phyloP scores from a whole-genome alignment of 2,329 filamentous ascomycete species.

The Pseudophaeomoniella oleicola region DNA sequence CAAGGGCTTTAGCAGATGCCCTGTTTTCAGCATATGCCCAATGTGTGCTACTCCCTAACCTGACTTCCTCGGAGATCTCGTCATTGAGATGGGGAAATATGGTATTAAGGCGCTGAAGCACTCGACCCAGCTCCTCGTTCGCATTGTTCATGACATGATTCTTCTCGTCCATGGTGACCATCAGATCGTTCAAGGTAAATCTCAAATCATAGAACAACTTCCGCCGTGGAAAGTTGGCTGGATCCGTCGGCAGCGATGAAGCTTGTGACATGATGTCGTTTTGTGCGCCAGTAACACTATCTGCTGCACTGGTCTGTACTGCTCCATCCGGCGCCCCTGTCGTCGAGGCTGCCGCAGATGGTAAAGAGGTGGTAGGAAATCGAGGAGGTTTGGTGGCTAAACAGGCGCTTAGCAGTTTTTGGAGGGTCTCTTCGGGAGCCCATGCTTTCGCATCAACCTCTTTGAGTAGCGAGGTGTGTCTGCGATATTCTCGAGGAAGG shows the following conservation, averaged over 20 bases:
- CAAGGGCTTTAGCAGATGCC: constrained; percentile 41
- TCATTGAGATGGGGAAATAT: constrained; percentile 74
- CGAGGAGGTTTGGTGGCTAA: constrained; percentile 7
- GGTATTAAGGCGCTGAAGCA: constrained; percentile 70
- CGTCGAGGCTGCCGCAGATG: constrained; percentile 5
- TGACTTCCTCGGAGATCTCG: constrained; percentile 89
- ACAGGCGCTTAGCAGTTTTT: constrained; percentile 50
- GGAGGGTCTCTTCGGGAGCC: constrained; percentile 68
- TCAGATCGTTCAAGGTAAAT: constrained; percentile 65
- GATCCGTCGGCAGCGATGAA: constrained; percentile 7
- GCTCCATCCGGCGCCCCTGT: constrained; percentile 6
- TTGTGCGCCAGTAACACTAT: constrained; percentile 8
- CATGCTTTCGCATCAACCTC: constrained; percentile 97
- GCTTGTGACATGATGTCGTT: constrained; percentile 9
- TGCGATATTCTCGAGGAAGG: constrained; percentile 84
- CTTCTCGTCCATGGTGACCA: constrained; percentile 89
- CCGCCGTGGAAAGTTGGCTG: constrained; percentile 26
- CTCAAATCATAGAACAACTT: constrained; percentile 67
- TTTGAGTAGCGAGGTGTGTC: constrained; percentile 89
- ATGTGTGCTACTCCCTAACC: constrained; percentile 78
- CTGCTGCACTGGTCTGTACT: constrained; percentile 6
- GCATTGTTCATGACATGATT: constrained; percentile 92
- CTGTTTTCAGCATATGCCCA: constrained; percentile 92
- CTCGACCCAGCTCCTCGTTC: constrained; percentile 74
- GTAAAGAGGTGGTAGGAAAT: constrained; percentile 3